These are phyloP conservation scores for Vanrija pseudolonga DNA, from an alignment of 1,284 basidiomycete species.

Conservation along the genomic window DNA sequence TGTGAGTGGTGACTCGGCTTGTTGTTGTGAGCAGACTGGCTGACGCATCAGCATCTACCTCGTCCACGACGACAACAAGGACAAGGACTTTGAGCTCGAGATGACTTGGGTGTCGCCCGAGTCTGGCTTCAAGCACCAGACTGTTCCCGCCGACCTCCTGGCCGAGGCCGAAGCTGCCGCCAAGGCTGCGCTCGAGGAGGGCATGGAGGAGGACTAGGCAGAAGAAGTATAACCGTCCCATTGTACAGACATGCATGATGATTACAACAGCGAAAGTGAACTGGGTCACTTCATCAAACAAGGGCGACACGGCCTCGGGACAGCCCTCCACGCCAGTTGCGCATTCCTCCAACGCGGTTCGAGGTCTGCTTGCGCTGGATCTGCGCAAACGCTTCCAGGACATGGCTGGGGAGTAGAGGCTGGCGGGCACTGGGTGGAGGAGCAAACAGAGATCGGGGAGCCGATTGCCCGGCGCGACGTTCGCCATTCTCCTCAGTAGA, in stretches of 20 bases:
- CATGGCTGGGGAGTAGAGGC: constrained; percentile 72
- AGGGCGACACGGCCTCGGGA: constrained; percentile 72
- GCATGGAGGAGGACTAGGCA: constrained; percentile 65
- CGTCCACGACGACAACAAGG: constrained; percentile 80
- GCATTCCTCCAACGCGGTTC: constrained; percentile 73
- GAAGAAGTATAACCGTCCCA: background rate
- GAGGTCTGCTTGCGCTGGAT: constrained; percentile 82
- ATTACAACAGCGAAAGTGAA: constrained; percentile 7
- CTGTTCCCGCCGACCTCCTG: constrained; percentile 78
- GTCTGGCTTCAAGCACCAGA: constrained; percentile 71
- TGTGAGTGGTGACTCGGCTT: constrained; percentile 58
- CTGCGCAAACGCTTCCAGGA: constrained; percentile 79
- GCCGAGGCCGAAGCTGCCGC: constrained; percentile 85
- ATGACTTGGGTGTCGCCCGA: constrained; percentile 94
- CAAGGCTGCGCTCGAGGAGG: constrained; percentile 77
- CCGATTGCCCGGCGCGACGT: background rate
- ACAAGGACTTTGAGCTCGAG: constrained; percentile 98
- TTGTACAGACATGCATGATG: constrained; percentile 18
- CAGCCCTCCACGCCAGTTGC: constrained; percentile 79
- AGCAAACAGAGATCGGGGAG: constrained; percentile 64
- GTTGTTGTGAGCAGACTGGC: background rate
- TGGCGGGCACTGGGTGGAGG: constrained; percentile 74
- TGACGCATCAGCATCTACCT: constrained; percentile 73
- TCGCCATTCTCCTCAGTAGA: background rate
- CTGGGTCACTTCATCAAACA: constrained; percentile 57